A percentile compares a stretch with the other conserved stretches of the same genome.
These are phyloP conservation scores for Curvularia lunata DNA, from an alignment of 2,329 filamentous ascomycete genomes.

Conservation along the genomic window DNA sequence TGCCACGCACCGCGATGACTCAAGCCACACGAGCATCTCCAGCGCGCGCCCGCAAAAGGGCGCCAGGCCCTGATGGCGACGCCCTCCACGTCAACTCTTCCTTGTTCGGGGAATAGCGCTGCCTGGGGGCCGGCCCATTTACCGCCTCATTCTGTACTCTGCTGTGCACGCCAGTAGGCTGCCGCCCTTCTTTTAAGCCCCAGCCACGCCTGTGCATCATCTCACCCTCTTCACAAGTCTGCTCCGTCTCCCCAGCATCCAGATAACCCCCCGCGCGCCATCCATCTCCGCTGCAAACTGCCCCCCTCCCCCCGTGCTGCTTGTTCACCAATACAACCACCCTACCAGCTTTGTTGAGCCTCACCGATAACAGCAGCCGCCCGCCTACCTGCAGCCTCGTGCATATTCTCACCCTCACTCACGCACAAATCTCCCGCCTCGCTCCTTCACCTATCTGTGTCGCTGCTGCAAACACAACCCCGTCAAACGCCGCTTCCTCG, in stretches of 20 bases:
- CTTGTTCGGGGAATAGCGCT: slow-evolving; percentile 20
- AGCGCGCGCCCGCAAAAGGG: slow-evolving; percentile 16
- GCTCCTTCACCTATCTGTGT: slow-evolving; percentile 9
- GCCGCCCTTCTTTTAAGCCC: slow-evolving; percentile 25
- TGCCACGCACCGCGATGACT: slow-evolving; percentile 22
- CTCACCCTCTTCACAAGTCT: slow-evolving; percentile 3
- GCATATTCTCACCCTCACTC: slow-evolving; percentile 7
- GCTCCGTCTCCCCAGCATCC: not conserved
- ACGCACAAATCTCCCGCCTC: not conserved
- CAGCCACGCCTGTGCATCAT: slow-evolving; percentile 31
- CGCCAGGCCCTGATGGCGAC: slow-evolving; percentile 16
- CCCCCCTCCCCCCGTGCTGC: not conserved
- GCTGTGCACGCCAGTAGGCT: slow-evolving; percentile 29
- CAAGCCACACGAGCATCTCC: not conserved
- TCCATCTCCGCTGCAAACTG: not conserved
- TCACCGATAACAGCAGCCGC: slow-evolving; percentile 18
- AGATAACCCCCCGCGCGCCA: not conserved
- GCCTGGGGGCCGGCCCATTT: slow-evolving; percentile 26
- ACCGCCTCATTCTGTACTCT: slow-evolving; percentile 33
- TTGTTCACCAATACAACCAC: slow-evolving; percentile 5
- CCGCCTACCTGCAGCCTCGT: slow-evolving; percentile 20
- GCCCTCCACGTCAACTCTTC: slow-evolving; percentile 12
- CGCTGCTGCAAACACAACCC: slow-evolving; percentile 1
- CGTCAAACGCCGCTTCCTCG: slow-evolving; percentile 7
- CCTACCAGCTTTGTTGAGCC: slow-evolving; percentile 7